Conservation (phyloP, 495 filamentous ascomycete genomes). For the Aspergillus incahuasiensis region DNA sequence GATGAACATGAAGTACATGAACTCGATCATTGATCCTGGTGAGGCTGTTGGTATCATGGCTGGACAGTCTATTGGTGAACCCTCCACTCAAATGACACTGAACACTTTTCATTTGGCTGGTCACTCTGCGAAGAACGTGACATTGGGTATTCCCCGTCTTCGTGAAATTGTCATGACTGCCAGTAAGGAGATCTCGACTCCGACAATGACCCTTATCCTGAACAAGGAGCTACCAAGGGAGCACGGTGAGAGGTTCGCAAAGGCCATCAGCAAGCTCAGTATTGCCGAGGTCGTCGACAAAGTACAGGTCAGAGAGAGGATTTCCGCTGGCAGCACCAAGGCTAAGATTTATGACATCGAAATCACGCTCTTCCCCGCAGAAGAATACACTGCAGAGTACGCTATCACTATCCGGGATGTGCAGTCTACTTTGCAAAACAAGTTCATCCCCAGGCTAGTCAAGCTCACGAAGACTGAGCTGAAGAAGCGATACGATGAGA, state of each 20-base stretch:
- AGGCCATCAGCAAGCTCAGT: slow-evolving; percentile 84
- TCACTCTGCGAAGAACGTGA: slow-evolving; percentile 98
- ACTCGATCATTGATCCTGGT: slow-evolving; percentile 88
- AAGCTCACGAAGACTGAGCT: slow-evolving; percentile 67
- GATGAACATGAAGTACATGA: slow-evolving; percentile 87
- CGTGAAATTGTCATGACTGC: slow-evolving; percentile 99
- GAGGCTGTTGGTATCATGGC: slow-evolving; percentile 98
- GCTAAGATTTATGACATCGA: slow-evolving; percentile 82
- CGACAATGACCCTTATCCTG: slow-evolving; percentile 81
- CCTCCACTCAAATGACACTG: slow-evolving; percentile 98
- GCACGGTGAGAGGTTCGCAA: slow-evolving; percentile 76
- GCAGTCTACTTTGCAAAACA: slow-evolving; percentile 67
- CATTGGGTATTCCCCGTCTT: slow-evolving; percentile 93
- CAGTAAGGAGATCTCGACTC: slow-evolving; percentile 79
- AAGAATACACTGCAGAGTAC: slow-evolving; percentile 81
- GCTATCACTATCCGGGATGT: slow-evolving; percentile 76
- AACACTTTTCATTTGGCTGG: slow-evolving; percentile 99
- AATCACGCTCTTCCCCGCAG: slow-evolving; percentile 74
- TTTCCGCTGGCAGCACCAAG: slow-evolving; percentile 59
- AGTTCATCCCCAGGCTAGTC: slow-evolving; percentile 68
- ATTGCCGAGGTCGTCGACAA: slow-evolving; percentile 83
- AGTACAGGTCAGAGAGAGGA: slow-evolving; percentile 69
- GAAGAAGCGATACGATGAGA: slow-evolving; percentile 67
- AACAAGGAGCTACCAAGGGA: slow-evolving; percentile 65
- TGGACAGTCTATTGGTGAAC: slow-evolving; percentile 93